Conservation (phyloP, 768 basidiomycete species). For the Lactarius quietus region DNA sequence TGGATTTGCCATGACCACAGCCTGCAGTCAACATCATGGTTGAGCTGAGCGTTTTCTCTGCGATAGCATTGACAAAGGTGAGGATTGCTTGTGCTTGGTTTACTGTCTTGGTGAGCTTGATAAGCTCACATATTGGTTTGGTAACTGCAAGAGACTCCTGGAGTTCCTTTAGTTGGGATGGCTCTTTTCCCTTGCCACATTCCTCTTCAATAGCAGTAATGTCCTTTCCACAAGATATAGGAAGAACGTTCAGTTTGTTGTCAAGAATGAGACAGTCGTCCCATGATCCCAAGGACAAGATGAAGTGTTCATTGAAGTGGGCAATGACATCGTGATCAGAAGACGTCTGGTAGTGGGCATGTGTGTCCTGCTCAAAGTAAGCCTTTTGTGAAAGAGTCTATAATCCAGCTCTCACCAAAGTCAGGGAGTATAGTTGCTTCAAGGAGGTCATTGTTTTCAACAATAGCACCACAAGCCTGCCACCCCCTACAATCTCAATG, state of each 20-base stretch:
- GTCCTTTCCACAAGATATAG: constrained; percentile 92
- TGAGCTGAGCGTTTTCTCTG: constrained; percentile 89
- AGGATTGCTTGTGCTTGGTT: constrained; percentile 95
- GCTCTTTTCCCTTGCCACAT: constrained; percentile 47
- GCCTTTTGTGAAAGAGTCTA: not conserved
- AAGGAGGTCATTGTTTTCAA: constrained; percentile 95
- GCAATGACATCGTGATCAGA: constrained; percentile 87
- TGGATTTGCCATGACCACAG: constrained; percentile 95
- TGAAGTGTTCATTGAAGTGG: constrained; percentile 98
- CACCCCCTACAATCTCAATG: constrained; percentile 97
- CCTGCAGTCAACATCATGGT: constrained; percentile 94
- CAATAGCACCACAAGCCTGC: constrained; percentile 81
- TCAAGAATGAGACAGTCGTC: constrained; percentile 91
- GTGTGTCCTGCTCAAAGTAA: constrained; percentile 72
- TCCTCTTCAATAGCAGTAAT: constrained; percentile 63
- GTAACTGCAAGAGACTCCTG: constrained; percentile 76
- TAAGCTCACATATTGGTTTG: constrained; percentile 83
- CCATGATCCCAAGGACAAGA: constrained; percentile 92
- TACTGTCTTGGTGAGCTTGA: constrained; percentile 85
- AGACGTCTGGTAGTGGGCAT: constrained; percentile 88
- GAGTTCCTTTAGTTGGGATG: constrained; percentile 70
- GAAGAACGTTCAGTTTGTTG: constrained; percentile 96
- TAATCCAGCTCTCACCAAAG: constrained; percentile 45
- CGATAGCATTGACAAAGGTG: constrained; percentile 91
- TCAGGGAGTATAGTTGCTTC: constrained; percentile 89